Conservation (phyloP, 352 stramenopile species). For the Phytophthora aleatoria region DNA sequence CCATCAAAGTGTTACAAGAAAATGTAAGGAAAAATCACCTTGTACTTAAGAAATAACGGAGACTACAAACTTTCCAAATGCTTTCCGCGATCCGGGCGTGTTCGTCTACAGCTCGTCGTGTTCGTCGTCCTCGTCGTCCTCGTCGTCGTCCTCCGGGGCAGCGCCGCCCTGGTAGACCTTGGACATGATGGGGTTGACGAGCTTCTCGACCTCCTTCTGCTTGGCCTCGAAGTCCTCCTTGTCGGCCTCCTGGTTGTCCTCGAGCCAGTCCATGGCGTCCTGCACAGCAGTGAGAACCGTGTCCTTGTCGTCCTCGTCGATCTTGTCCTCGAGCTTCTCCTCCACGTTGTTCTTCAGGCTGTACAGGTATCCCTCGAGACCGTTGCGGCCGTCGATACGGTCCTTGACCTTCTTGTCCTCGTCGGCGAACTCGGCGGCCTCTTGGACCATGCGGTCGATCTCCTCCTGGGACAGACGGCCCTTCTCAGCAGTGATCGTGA, state of each 20-base stretch:
- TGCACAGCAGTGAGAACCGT: constrained; percentile 92
- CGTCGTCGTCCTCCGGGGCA: constrained; percentile 68
- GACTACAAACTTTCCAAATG: constrained; percentile 40
- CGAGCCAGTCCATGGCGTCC: constrained; percentile 99
- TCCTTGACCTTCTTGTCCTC: constrained; percentile 98
- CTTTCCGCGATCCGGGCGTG: constrained; percentile 19
- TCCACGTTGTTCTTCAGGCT: constrained; percentile 95
- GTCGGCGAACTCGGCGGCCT: constrained; percentile 98
- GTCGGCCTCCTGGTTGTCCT: constrained; percentile 98
- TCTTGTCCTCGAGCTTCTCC: constrained; percentile 96
- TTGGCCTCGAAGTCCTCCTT: constrained; percentile 98
- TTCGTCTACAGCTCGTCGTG: constrained; percentile 96
- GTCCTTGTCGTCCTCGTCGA: constrained; percentile 95
- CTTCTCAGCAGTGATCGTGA: constrained; percentile 99
- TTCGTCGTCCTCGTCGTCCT: constrained; percentile 85
- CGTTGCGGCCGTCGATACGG: constrained; percentile 96
- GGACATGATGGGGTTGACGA: constrained; percentile 98
- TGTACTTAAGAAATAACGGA: constrained; percentile 49
- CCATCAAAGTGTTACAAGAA: not conserved
- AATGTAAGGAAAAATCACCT: constrained; percentile 33
- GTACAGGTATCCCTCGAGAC: constrained; percentile 97
- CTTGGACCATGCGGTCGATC: constrained; percentile 99
- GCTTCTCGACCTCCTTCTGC: constrained; percentile 99
- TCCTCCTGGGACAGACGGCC: constrained; percentile 98
- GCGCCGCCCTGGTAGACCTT: constrained; percentile 95